Evolutionary conservation across 148 eudicot genomes (phyloP).

Genomic region (Dysphania ambrosioides): DNA sequence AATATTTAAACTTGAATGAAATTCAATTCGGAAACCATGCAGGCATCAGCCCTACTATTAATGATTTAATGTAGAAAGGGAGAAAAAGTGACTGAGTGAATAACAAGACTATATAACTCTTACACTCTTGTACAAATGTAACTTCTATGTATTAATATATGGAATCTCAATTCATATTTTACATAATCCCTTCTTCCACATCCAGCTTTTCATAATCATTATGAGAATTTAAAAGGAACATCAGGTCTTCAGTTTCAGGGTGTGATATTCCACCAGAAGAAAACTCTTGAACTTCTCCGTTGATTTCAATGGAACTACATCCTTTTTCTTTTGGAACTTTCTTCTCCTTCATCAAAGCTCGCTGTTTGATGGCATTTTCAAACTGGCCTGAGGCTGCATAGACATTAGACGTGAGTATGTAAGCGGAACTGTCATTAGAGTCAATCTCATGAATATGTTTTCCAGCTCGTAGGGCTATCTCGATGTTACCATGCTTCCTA

Average conservation of each 20-base stretch:
- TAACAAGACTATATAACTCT: constrained; percentile 9
- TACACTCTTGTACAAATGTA: constrained; percentile 28
- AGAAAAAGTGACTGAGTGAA: constrained; percentile 9
- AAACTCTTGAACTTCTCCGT: constrained; percentile 50
- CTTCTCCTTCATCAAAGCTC: constrained; percentile 39
- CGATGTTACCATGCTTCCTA: constrained; percentile 40
- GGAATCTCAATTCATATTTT: not conserved
- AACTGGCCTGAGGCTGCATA: constrained; percentile 44
- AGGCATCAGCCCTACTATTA: not conserved
- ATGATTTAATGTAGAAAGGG: not conserved
- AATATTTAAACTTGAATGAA: too few relatives aligned
- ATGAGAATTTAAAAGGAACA: constrained; percentile 11
- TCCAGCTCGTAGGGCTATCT: constrained; percentile 42
- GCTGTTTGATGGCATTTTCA: constrained; percentile 39
- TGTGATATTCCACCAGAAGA: constrained; percentile 38
- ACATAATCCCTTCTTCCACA: constrained; percentile 11
- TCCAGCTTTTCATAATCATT: not conserved
- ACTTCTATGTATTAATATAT: not conserved
- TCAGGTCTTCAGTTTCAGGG: constrained; percentile 36
- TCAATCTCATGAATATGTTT: constrained; percentile 28
- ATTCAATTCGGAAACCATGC: constrained; percentile 6
- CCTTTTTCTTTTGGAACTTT: constrained; percentile 41
- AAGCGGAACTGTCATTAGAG: constrained; percentile 37
- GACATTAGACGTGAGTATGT: constrained; percentile 45
- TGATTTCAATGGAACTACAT: constrained; percentile 47